A percentile compares a stretch with the other conserved stretches of the same genome.
These are phyloP conservation scores for Gnetum montanum DNA, from an alignment of 75 land plant species.

Conservation along the genomic window DNA sequence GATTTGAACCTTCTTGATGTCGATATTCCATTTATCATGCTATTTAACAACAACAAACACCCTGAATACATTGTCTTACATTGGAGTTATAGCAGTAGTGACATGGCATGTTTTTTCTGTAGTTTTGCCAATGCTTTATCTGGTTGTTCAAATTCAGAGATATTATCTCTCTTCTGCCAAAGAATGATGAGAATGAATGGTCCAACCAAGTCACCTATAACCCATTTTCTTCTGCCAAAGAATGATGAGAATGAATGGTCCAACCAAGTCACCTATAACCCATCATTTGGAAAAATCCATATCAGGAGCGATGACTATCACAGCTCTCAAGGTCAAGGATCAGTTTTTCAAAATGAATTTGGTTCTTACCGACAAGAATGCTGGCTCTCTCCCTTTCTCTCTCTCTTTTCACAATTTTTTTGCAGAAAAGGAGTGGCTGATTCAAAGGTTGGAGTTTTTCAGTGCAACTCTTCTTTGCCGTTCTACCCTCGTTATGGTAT, in stretches of 20 bases:
- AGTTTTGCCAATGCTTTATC: too few species aligned
- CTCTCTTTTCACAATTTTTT: conserved; percentile 30
- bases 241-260: conserved; percentile 36
- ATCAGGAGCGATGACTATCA: conserved; percentile 31
- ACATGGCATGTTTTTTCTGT: too few species aligned
- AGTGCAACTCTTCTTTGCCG: conserved; percentile 14
- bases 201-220: too few species aligned
- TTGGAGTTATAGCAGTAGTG: too few species aligned
- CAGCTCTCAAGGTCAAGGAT: conserved; percentile 22
- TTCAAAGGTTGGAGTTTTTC: conserved; percentile 23
- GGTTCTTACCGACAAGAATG: conserved; percentile 22
- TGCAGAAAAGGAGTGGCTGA: conserved; percentile 28
- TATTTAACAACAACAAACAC: too few species aligned
- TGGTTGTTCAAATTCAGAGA: too few species aligned
- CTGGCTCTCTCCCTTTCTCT: too few species aligned
- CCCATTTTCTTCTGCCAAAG: conserved; percentile 28
- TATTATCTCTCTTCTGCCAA: too few species aligned
- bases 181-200: too few species aligned
- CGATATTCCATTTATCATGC: too few species aligned
- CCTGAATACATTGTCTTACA: too few species aligned
- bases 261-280: conserved; percentile 37
- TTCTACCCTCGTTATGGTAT: conserved; percentile 28
- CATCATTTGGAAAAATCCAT: conserved; percentile 32
- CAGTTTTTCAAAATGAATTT: conserved; percentile 22
- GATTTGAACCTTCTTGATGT: too few species aligned